Evolutionary conservation across 2,329 filamentous ascomycete genomes (phyloP).

Genomic region (Nannizzia gypsea): DNA sequence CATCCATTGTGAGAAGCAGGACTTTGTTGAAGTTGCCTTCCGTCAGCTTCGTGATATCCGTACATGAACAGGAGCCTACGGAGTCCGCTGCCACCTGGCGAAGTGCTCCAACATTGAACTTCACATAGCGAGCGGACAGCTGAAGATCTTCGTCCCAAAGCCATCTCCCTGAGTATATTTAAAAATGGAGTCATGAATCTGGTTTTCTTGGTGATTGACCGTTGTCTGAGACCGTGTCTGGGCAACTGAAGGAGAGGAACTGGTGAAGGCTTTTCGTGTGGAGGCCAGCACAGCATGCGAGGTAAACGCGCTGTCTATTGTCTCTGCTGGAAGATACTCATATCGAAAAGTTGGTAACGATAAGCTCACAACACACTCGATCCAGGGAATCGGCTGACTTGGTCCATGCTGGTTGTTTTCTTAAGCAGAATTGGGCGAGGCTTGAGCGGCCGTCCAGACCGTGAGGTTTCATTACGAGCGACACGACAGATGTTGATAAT

Average conservation of each 20-base stretch:
- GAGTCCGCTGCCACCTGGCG: not conserved
- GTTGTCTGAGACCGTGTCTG: not conserved
- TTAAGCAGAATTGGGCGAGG: too few relatives aligned
- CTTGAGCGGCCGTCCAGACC: too few relatives aligned
- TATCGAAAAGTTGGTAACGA: too few relatives aligned
- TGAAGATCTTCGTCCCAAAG: not conserved
- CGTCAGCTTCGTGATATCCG: not conserved
- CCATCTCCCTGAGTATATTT: not conserved
- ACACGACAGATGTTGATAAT: too few relatives aligned
- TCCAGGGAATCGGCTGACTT: too few relatives aligned
- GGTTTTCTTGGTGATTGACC: not conserved
- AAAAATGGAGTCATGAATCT: not conserved
- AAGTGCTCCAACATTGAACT: not conserved
- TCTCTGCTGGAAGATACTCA: too few relatives aligned
- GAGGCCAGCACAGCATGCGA: too few relatives aligned
- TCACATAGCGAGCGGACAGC: not conserved
- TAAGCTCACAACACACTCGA: too few relatives aligned
- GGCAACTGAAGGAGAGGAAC: not conserved
- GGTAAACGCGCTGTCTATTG: too few relatives aligned
- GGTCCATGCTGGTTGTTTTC: too few relatives aligned
- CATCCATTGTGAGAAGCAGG: not conserved
- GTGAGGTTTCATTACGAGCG: too few relatives aligned
- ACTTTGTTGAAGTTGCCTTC: not conserved
- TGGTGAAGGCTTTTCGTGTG: too few relatives aligned
- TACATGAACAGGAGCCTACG: not conserved